A percentile compares a stretch with the other conserved stretches of the same genome.
Evolutionary conservation across 2,329 filamentous ascomycete species (phyloP).

Genomic region (Ambrosiella xylebori): DNA sequence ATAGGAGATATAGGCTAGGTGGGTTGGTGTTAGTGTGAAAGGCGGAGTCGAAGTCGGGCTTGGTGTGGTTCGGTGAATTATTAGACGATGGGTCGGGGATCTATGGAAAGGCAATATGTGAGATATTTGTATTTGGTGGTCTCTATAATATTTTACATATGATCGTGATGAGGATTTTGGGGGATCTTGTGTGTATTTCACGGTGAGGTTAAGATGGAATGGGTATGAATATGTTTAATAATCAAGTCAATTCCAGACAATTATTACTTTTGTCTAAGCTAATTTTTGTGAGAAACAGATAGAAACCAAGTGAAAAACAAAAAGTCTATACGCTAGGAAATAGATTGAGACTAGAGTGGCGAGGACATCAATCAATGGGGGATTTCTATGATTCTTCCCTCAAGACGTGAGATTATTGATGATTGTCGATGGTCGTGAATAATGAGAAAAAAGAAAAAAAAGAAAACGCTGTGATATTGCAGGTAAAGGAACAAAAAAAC

Average conservation of each 20-base stretch:
- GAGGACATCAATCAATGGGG: not conserved
- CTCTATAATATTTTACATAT: too few species aligned
- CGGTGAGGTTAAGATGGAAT: too few species aligned
- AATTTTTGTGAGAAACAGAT: not conserved
- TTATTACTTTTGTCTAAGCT: not conserved
- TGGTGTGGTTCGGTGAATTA: too few species aligned
- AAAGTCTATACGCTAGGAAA: not conserved
- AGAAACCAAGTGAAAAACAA: not conserved
- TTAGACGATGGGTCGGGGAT: too few species aligned
- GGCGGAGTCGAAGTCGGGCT: too few species aligned
- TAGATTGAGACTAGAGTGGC: not conserved
- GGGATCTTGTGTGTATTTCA: too few species aligned
- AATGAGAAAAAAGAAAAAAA: not conserved
- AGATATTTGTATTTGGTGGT: too few species aligned
- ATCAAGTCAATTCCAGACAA: not conserved
- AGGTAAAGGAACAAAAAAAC: not conserved
- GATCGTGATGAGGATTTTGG: too few species aligned
- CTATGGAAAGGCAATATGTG: too few species aligned
- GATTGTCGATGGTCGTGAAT: not conserved
- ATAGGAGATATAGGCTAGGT: too few species aligned
- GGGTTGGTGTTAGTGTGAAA: too few species aligned
- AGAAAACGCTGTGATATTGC: not conserved
- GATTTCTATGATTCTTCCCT: not conserved
- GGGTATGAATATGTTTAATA: not conserved
- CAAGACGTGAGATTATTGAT: not conserved